Evolutionary conservation across 1,284 basidiomycete species (phyloP).

Genomic region (Fomitopsis pinicola): DNA sequence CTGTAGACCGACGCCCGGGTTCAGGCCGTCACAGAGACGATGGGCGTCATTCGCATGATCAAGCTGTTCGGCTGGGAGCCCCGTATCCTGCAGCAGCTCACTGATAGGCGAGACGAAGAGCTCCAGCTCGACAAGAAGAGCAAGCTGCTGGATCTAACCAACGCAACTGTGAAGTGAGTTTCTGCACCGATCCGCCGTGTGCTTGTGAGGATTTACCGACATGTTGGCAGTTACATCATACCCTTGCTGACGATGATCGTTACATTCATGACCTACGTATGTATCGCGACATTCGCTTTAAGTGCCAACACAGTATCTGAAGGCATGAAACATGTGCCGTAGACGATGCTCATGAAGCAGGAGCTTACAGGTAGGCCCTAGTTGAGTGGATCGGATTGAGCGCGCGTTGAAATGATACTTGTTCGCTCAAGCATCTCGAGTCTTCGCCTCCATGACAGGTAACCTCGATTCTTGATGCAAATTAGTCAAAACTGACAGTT

Average conservation of each 20-base stretch:
- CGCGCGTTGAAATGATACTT: conserved; percentile 11
- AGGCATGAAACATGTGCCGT: not conserved
- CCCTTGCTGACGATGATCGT: conserved; percentile 64
- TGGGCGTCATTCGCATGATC: conserved; percentile 21
- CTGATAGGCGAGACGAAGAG: conserved; percentile 51
- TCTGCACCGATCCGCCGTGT: conserved; percentile 18
- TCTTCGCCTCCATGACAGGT: conserved; percentile 38
- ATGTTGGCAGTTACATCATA: conserved; percentile 44
- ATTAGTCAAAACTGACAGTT: no score
- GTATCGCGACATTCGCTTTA: conserved; percentile 2
- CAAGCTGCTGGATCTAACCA: conserved; percentile 33
- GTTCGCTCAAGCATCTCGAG: conserved; percentile 26
- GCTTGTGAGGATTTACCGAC: conserved; percentile 39
- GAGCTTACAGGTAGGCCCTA: conserved; percentile 24
- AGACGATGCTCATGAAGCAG: conserved; percentile 33
- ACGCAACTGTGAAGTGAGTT: conserved; percentile 32
- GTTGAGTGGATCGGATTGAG: no score
- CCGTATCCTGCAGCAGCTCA: conserved; percentile 37
- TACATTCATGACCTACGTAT: conserved; percentile 58
- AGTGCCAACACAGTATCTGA: not conserved
- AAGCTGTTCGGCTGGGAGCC: conserved; percentile 57
- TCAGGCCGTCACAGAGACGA: conserved; percentile 25
- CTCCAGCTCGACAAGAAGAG: conserved; percentile 42
- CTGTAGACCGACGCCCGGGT: conserved; percentile 39
- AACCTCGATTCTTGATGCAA: not conserved